Evolutionary conservation across 179 eudicot genomes (phyloP), one percentile per base, ranked within the genome.

Genomic region (Beta lomatogona): DNA sequence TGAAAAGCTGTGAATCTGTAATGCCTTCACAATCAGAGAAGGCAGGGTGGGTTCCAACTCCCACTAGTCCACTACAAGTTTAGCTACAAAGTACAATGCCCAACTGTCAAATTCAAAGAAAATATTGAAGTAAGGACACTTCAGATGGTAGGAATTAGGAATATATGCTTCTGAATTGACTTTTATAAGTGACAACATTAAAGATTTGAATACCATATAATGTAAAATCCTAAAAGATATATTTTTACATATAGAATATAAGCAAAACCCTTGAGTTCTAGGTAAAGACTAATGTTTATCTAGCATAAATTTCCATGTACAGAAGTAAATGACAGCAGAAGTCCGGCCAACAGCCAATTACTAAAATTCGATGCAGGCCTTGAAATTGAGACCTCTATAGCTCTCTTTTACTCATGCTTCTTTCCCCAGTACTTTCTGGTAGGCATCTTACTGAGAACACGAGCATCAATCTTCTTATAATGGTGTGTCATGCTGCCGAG

Each of bases 401-500:
- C 14, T 31, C 9, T 15, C 14, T 52, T 50, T 71, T 87, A 95
- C 75, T 87, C 92, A 58, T 16, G 74, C 85, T 95, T 95, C 88
- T 88, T 92, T 65, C 89, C 89, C 84, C 84, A 83, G 71, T 88
- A 80, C 75, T 83, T 88, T 71, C 85, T 76, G 63, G 77, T 89
- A 9, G 95, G 93, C 31, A 92, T 85, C 73, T 80, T 90, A 80
- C 92, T 86, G 71, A 91, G 91, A 69, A 92, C 82, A 73, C 93
- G 75, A 48, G 84, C 18, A 79, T 94, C 98, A 52, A 94, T 83
- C 83, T 89, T 94, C 72, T 79, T 84, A 83, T 94, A 95, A 72
- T 92, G 88, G 83, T 85, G 88, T 77, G 90, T 93, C 81, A 90
- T 45, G 83, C 86, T 86, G 22, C 78, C 87, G 0, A 92, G 83